Evolutionary conservation across 2,329 filamentous ascomycete species (phyloP).

Genomic region (Pseudogymnoascus sp.): DNA sequence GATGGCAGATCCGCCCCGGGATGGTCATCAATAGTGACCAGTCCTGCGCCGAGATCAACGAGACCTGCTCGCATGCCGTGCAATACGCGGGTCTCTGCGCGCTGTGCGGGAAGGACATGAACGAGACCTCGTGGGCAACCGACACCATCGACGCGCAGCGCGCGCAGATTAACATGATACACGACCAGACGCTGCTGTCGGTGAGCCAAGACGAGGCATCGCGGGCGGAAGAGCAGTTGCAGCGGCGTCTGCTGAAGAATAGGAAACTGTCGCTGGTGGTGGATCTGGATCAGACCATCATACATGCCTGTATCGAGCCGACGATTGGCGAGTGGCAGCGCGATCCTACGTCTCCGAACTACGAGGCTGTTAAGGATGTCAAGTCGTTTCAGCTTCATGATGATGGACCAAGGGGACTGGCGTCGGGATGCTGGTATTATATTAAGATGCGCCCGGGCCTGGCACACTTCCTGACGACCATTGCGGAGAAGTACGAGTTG

Average conservation of each 20-base stretch:
- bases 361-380: slow-evolving; percentile 84
- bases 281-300: slow-evolving; percentile 96
- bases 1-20: slow-evolving; percentile 68
- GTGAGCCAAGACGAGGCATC: slow-evolving; percentile 77
- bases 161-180: slow-evolving; percentile 89
- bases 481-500: slow-evolving; percentile 79
- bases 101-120: slow-evolving; percentile 94
- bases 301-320: slow-evolving; percentile 94
- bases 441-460: slow-evolving; percentile 93
- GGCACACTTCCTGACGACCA: slow-evolving; percentile 66
- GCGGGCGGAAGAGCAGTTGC: slow-evolving; percentile 76
- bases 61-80: slow-evolving; percentile 82
- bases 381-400: slow-evolving; percentile 81
- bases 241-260: slow-evolving; percentile 69
- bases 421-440: slow-evolving; percentile 84
- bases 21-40: slow-evolving; percentile 53
- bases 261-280: slow-evolving; percentile 89
- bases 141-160: slow-evolving; percentile 71
- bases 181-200: slow-evolving; percentile 79
- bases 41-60: slow-evolving; percentile 67
- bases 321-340: slow-evolving; percentile 94
- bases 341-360: slow-evolving; percentile 81
- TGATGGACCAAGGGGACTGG: slow-evolving; percentile 63
- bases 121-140: slow-evolving; percentile 75
- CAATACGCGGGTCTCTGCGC: slow-evolving; percentile 89